Evolutionary conservation across 1,284 basidiomycete genomes (phyloP).

Genomic region (Chalciporus piperatoides): DNA sequence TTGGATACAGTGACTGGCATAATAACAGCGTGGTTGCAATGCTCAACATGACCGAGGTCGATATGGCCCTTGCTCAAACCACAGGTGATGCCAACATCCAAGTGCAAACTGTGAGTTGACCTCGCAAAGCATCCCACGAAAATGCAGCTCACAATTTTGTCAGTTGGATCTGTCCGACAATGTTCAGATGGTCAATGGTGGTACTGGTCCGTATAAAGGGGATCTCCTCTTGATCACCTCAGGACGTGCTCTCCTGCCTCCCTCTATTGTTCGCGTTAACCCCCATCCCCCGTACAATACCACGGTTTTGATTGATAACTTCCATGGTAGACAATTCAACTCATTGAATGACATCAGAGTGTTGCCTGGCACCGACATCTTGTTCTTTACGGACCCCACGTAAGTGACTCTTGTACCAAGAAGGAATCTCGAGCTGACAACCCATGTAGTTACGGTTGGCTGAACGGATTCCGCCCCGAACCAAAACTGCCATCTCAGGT

Average conservation of each 20-base stretch:
- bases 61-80: slow-evolving; percentile 35
- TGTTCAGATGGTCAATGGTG: slow-evolving; percentile 73
- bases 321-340: slow-evolving; percentile 76
- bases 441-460: slow-evolving; percentile 52
- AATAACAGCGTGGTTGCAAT: slow-evolving; percentile 46
- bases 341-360: slow-evolving; percentile 77
- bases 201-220: slow-evolving; percentile 62
- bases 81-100: slow-evolving; percentile 49
- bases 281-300: slow-evolving; percentile 58
- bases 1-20: slow-evolving; percentile 40
- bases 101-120: slow-evolving; percentile 46
- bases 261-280: slow-evolving; percentile 64
- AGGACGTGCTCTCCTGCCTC: slow-evolving; percentile 60
- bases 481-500: slow-evolving; percentile 70
- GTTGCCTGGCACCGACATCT: slow-evolving; percentile 58
- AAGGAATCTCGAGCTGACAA: neutral
- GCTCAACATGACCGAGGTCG: slow-evolving; percentile 45
- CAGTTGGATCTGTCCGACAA: slow-evolving; percentile 47
- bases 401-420: slow-evolving; percentile 33
- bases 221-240: slow-evolving; percentile 64
- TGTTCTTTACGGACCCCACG: slow-evolving; percentile 69
- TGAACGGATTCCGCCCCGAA: slow-evolving; percentile 60
- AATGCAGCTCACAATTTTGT: neutral
- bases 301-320: slow-evolving; percentile 67
- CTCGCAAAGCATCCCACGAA: neutral